These are phyloP conservation scores for Clarireedia hainanense DNA, from an alignment of 2,329 filamentous ascomycete genomes.

Conservation along the genomic window DNA sequence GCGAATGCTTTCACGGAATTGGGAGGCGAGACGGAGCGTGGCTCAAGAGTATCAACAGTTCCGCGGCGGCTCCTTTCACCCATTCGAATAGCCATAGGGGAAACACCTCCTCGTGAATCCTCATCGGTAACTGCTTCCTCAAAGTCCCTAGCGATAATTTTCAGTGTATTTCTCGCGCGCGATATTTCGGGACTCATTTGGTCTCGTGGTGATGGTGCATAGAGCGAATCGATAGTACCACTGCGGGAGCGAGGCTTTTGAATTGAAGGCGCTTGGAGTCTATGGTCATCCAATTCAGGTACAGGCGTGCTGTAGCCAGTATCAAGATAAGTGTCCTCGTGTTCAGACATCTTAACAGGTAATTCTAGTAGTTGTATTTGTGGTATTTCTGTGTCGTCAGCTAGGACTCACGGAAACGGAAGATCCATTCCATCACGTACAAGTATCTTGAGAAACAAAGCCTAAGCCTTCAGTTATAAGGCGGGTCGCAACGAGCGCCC, in stretches of 20 bases:
- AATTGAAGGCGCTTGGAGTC: constrained; percentile 54
- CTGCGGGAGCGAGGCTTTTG: constrained; percentile 55
- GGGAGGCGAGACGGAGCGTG: constrained; percentile 74
- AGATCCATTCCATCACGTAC: neutral
- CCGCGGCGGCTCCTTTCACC: constrained; percentile 41
- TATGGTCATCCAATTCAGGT: constrained; percentile 82
- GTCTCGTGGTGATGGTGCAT: constrained; percentile 37
- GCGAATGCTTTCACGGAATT: constrained; percentile 98
- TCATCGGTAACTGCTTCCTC: constrained; percentile 82
- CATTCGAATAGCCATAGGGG: constrained; percentile 23
- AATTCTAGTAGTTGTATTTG: neutral
- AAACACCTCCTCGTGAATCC: constrained; percentile 41
- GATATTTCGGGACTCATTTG: constrained; percentile 32
- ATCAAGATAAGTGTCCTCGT: constrained; percentile 50
- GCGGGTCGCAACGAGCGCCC: constrained; percentile 47
- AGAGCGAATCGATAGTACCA: constrained; percentile 67
- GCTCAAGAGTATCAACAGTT: constrained; percentile 48
- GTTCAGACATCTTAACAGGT: constrained; percentile 57
- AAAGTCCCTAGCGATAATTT: constrained; percentile 66
- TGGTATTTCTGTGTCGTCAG: constrained; percentile 14
- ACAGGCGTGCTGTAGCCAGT: constrained; percentile 66
- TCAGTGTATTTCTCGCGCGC: constrained; percentile 32
- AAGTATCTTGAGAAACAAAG: constrained; percentile 2
- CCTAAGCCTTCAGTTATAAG: constrained; percentile 22
- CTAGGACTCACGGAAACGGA: neutral